phyloP scores from a whole-genome alignment of 2,329 filamentous ascomycete genomes.

The Stemphylium beticola region DNA sequence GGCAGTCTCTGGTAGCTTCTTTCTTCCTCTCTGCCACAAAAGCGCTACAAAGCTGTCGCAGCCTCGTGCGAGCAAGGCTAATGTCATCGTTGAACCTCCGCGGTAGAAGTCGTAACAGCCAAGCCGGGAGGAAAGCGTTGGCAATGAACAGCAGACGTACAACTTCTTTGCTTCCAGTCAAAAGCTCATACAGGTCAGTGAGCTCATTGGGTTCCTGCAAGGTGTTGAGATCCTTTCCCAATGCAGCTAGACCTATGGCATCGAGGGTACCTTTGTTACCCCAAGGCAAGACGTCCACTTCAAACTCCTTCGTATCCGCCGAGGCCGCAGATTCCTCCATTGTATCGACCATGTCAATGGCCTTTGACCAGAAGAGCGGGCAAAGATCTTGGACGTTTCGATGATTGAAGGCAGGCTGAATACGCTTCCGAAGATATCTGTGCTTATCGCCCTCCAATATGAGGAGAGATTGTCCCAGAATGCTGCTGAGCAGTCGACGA shows the following conservation, averaged over 20 bases:
- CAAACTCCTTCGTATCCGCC: neutral
- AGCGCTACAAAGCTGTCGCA: neutral
- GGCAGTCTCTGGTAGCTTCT: neutral
- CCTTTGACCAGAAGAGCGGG: slow-evolving; percentile 2
- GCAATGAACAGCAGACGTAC: neutral
- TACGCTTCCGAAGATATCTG: neutral
- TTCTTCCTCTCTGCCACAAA: neutral
- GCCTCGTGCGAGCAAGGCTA: neutral
- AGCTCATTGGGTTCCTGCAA: neutral
- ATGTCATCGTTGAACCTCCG: neutral
- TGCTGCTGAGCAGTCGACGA: neutral
- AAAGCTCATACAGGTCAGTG: neutral
- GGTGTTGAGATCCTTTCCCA: neutral
- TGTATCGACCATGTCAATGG: neutral
- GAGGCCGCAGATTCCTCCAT: neutral
- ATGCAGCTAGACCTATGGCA: neutral
- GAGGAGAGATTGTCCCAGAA: neutral
- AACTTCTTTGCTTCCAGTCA: neutral
- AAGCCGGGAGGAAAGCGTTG: slow-evolving; percentile 1
- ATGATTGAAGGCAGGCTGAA: neutral
- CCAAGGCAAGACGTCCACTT: neutral
- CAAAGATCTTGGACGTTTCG: neutral
- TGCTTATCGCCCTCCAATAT: slow-evolving; percentile 4
- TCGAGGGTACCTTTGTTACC: neutral
- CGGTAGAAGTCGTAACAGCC: neutral